Evolutionary conservation across 306 rosid species (phyloP), one percentile per base, ranked within the genome.

Genomic region (Abrus pulchellus): DNA sequence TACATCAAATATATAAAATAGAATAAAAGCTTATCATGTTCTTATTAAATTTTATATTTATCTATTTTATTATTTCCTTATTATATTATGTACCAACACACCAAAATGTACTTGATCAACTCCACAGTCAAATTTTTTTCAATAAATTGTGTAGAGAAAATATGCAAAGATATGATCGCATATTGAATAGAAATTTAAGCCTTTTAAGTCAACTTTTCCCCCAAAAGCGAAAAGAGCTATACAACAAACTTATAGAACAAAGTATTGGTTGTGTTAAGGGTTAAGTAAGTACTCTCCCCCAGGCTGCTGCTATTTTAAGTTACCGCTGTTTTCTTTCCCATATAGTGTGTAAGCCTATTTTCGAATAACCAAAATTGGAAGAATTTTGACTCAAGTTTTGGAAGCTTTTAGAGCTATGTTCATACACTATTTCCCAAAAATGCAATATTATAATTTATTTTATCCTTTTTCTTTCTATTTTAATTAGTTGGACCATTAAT

Each of bases 271-370:
- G 69, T 59, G 74, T 32, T 53, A 5, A 36, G 40, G 56, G 68
- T 12, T 9, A 34, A 34, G 40, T 1, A 20, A 67, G 77, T 57
- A 30, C 27, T 47, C 78, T 61, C 64, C 8, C 9, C 20, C 49
- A 20, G 65, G 33, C 70, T 77, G 50, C 83, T 81, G 77, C 45
- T 56, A 40, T 45, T 33, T 53, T 52, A 81, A 85, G 83, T 82
- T 44, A 45, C 52, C 40, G 5, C 55, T 9, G 3, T 59, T 48
- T 59, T 65, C 45, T 43, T 63, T 30, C 56, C 47, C 34, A 48
- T 28, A 49, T 11, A 36, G 44, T 60, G 9, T 20, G 61, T 70
- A 70, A 30, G 40, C 32, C 9, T 70, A 68, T 59, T 9, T 59
- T 7, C 68, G 9, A 62, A 8, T 38, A 43, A 59, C 20, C 20